phyloP scores from a whole-genome alignment of 2,329 filamentous ascomycete genomes.

The Amesomyces nigricolor region DNA sequence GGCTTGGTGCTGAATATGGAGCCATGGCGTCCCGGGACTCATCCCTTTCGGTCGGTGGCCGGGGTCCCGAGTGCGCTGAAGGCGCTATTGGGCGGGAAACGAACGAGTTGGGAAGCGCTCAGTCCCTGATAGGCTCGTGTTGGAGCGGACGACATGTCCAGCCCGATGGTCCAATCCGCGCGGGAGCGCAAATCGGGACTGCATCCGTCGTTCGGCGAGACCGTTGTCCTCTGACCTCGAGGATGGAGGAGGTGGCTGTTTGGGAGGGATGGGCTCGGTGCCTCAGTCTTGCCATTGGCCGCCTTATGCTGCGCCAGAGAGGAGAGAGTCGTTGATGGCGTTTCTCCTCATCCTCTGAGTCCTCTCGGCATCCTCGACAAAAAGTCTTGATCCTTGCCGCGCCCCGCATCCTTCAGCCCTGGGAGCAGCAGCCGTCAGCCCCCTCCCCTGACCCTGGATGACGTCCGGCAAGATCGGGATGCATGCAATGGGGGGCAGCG shows the following conservation, averaged over 20 bases:
- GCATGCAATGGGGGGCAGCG: no score
- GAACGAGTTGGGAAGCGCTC: not conserved
- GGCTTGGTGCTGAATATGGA: slow-evolving; percentile 6
- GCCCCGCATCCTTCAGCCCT: no score
- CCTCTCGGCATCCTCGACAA: no score
- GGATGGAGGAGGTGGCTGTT: not conserved
- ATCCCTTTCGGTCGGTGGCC: slow-evolving; percentile 6
- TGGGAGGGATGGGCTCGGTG: no score
- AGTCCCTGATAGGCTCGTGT: slow-evolving; percentile 3
- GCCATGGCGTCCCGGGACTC: not conserved
- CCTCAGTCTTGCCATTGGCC: no score
- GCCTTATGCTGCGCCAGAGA: no score
- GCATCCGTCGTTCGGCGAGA: not conserved
- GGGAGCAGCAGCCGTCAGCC: no score
- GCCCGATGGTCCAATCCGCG: slow-evolving; percentile 3
- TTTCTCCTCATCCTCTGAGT: no score
- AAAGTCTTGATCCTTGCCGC: no score
- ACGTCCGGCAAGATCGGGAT: no score
- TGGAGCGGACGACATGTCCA: not conserved
- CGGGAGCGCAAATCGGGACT: slow-evolving; percentile 4
- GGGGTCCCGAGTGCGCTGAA: slow-evolving; percentile 6
- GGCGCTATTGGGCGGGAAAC: slow-evolving; percentile 22
- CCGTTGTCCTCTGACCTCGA: not conserved
- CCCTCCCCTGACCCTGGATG: no score
- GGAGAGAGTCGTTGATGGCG: no score